Base-by-base conservation (phyloP, 305 asterid genomes). In the Fraxinus xanthoxyloides region DNA sequence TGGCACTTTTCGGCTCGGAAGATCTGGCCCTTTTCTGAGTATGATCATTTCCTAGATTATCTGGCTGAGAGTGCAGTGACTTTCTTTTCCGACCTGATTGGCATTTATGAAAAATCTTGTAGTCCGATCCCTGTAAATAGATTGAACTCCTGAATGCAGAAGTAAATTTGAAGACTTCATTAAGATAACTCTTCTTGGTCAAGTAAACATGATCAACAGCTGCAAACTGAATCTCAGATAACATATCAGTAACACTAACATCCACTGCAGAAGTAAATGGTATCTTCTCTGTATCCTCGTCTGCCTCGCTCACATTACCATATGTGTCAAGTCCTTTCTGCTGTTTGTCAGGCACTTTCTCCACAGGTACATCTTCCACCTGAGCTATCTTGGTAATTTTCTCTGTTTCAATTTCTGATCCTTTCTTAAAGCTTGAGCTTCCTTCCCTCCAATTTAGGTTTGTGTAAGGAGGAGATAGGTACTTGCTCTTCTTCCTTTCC, bases 401-500 rank as follows among this genome's bases (percentile, higher is more conserved):
- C 63, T 81, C 88, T n/a, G 90, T 56, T 63, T 81, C 87, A 61
- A 40, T 7, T 56, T 77, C 88, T 1, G 84, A 19, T 5, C 79
- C 87, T 34, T n/a, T 74, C 85, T 87, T 89, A 19, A 75, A 84
- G 83, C 78, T 82, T 15, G 86, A 76, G 67, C 72, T 80, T 54
- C 82, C 89, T 0, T 77, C 80, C 56, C 73, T 85, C 88, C 81
- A 76, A 17, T 0, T 43, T 4, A 83, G 88, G 85, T 76, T 81
- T 28, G 92, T 90, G 70, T 89, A 95, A 17, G 98, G 98, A 79
- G 95, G 92, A 77, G 95, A 94, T 1, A 95, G 84, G 85, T 91
- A 94, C 90, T 89, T 93, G 86, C 99, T 95, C 86, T 85, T 92
- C 91, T 89, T 95, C 87, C 98, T 91, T 81, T 89, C 96, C 92